These are phyloP conservation scores for Peronospora belbahrii DNA, from an alignment of 352 stramenopile species.

Conservation along the genomic window DNA sequence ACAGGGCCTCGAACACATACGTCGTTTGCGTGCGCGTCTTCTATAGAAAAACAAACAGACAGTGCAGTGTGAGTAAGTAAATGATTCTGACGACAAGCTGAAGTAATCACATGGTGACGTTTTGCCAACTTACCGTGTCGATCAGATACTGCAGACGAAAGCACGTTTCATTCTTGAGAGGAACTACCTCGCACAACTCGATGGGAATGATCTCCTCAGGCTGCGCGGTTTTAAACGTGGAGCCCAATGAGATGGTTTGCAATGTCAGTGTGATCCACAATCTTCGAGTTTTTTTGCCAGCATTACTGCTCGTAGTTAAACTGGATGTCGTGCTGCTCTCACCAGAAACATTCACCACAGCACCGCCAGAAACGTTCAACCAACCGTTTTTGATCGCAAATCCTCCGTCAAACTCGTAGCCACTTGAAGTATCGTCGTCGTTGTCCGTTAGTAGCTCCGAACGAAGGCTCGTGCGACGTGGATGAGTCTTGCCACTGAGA, in stretches of 20 bases:
- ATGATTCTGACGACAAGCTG: slow-evolving; percentile 3
- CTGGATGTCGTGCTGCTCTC: slow-evolving; percentile 4
- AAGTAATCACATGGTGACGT: slow-evolving; percentile 8
- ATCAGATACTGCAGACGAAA: slow-evolving; percentile 50
- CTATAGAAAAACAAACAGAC: slow-evolving; percentile 7
- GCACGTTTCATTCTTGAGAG: slow-evolving; percentile 41
- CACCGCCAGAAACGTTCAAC: slow-evolving; percentile 55
- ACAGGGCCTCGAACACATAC: slow-evolving; percentile 65
- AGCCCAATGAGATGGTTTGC: slow-evolving; percentile 56
- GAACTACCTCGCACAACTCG: slow-evolving; percentile 43
- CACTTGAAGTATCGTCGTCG: slow-evolving; percentile 53
- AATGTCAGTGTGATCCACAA: slow-evolving; percentile 78
- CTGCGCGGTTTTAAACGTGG: slow-evolving; percentile 54
- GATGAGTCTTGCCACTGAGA: slow-evolving; percentile 37
- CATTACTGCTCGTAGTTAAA: slow-evolving; percentile 9
- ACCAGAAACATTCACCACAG: slow-evolving; percentile 10
- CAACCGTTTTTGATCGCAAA: slow-evolving; percentile 85
- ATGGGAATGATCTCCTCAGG: slow-evolving; percentile 63
- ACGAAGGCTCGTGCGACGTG: slow-evolving; percentile 45
- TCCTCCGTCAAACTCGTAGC: slow-evolving; percentile 55
- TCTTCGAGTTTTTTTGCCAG: slow-evolving; percentile 33
- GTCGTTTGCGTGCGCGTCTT: slow-evolving; percentile 30
- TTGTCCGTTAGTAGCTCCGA: slow-evolving; percentile 58
- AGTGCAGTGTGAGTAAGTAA: slow-evolving; percentile 9
- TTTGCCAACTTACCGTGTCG: slow-evolving; percentile 13